Evolutionary conservation across 1,139 yeast species (phyloP).

Genomic region (Diutina ranongensis): DNA sequence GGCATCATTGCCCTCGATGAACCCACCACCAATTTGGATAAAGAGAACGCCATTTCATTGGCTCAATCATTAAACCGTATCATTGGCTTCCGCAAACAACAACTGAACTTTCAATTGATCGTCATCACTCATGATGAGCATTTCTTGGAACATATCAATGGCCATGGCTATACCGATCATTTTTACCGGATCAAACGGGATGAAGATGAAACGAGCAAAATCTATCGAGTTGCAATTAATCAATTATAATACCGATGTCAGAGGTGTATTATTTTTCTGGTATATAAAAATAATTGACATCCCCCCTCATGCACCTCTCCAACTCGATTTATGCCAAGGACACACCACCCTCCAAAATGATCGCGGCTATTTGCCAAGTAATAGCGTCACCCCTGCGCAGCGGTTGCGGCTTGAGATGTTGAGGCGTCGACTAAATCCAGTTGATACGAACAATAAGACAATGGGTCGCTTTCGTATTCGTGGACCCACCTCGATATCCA

Average conservation of each 20-base stretch:
- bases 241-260: background rate
- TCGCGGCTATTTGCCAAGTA: no score
- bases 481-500: no score
- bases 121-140: constrained; percentile 95
- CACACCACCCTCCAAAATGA: no score
- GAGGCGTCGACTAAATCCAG: no score
- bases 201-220: constrained; percentile 37
- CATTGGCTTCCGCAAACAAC: constrained; percentile 62
- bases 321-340: no score
- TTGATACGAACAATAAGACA: no score
- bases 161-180: constrained; percentile 78
- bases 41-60: constrained; percentile 77
- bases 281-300: no score
- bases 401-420: no score
- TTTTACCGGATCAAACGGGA: constrained; percentile 76
- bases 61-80: constrained; percentile 73
- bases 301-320: no score
- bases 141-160: constrained; percentile 75
- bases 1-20: constrained; percentile 96
- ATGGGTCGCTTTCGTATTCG: no score
- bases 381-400: no score
- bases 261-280: background rate
- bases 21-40: constrained; percentile 93
- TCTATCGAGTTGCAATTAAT: background rate
- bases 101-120: constrained; percentile 83